Percentiles rank a stretch among this genome's conserved stretches.
Evolutionary conservation across 177 flowering plant species (phyloP).

Genomic region (Tripterygium wilfordii): DNA sequence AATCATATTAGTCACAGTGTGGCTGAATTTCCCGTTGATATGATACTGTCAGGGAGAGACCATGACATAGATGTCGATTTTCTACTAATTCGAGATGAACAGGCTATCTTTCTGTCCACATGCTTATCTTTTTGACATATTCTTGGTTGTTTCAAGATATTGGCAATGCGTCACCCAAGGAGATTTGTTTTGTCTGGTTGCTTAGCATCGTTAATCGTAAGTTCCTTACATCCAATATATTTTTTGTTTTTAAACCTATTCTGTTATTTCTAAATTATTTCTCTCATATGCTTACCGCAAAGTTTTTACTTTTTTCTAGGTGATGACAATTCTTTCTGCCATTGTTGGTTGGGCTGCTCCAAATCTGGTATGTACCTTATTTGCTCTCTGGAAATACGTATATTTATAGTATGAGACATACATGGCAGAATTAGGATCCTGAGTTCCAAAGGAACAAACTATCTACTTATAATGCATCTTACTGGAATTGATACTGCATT

Average conservation of each 20-base stretch:
- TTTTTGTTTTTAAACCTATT: neutral
- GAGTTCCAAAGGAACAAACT: too few relatives aligned
- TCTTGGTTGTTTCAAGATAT: constrained; percentile 43
- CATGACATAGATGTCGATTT: neutral
- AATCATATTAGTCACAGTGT: too few relatives aligned
- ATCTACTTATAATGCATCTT: too few relatives aligned
- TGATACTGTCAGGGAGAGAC: too few relatives aligned
- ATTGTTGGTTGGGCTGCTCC: constrained; percentile 96
- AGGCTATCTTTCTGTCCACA: too few relatives aligned
- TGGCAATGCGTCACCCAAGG: constrained; percentile 94
- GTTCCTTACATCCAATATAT: constrained; percentile 17
- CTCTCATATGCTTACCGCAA: neutral
- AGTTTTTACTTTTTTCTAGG: constrained; percentile 26
- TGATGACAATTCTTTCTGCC: constrained; percentile 84
- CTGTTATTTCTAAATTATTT: constrained; percentile 2
- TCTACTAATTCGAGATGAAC: neutral
- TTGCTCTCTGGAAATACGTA: neutral
- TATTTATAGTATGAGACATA: too few relatives aligned
- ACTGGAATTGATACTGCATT: too few relatives aligned
- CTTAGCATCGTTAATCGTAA: constrained; percentile 67
- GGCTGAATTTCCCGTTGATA: too few relatives aligned
- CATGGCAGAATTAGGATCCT: too few relatives aligned
- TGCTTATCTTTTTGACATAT: constrained; percentile 9
- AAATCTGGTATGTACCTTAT: constrained; percentile 53
- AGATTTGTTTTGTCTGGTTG: constrained; percentile 79